phyloP scores from a whole-genome alignment of 23 red algal genomes.

The Gracilaria gracilis region DNA sequence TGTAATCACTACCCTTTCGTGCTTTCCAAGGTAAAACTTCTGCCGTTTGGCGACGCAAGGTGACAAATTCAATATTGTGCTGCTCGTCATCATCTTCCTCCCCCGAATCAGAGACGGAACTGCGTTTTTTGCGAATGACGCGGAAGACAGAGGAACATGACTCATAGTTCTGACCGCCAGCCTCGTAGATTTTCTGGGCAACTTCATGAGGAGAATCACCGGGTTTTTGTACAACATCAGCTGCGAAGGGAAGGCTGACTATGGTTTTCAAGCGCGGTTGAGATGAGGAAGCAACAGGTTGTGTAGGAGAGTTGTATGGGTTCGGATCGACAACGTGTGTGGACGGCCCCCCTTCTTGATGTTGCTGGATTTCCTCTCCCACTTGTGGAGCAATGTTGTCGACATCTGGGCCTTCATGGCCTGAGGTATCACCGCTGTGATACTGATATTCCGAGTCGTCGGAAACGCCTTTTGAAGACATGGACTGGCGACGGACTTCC shows the following conservation, averaged over 20 bases:
- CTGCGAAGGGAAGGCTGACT: slow-evolving; percentile 13
- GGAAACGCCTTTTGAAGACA: neutral
- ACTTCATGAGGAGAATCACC: slow-evolving; percentile 19
- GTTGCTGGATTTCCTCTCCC: neutral
- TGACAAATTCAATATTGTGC: slow-evolving; percentile 7
- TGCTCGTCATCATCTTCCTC: neutral
- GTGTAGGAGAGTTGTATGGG: neutral
- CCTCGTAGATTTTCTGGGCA: slow-evolving; percentile 15
- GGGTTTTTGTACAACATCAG: slow-evolving; percentile 4
- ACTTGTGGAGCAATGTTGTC: neutral
- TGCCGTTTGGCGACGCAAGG: slow-evolving; percentile 26
- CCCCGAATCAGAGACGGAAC: neutral
- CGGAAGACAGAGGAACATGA: slow-evolving; percentile 36
- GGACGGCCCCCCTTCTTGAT: neutral
- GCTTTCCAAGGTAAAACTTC: slow-evolving; percentile 31
- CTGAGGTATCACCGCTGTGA: slow-evolving; percentile 9
- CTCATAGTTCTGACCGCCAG: neutral
- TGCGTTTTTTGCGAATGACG: slow-evolving; percentile 28
- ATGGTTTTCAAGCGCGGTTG: neutral
- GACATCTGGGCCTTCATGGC: neutral
- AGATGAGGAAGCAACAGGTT: neutral
- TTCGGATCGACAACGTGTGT: neutral
- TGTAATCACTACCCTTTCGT: slow-evolving; percentile 23
- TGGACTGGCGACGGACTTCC: neutral
- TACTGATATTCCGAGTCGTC: neutral